Conservation (phyloP, 2,329 filamentous ascomycete genomes). For the Parasarocladium wereldwijsianum region DNA sequence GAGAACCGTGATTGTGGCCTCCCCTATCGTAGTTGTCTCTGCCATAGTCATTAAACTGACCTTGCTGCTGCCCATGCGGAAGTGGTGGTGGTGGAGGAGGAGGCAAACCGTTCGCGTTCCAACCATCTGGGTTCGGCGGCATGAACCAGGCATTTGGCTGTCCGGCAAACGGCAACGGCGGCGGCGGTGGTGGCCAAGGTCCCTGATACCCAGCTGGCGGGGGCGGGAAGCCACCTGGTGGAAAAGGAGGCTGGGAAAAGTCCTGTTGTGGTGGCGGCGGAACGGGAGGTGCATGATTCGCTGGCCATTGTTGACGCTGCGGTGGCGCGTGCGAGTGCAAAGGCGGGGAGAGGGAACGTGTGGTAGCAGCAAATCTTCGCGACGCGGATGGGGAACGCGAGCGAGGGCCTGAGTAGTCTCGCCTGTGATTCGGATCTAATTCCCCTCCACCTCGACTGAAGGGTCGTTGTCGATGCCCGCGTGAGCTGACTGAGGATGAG, state of each 20-base stretch:
- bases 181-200: conserved; percentile 25
- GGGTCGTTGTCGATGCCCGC: not conserved
- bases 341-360: conserved; percentile 5
- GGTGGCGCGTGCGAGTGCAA: conserved; percentile 2
- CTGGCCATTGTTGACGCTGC: conserved; percentile 1
- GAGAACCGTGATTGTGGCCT: conserved; percentile 14
- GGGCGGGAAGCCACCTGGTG: conserved; percentile 15
- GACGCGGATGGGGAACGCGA: conserved; percentile 7
- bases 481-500: conserved; percentile 10
- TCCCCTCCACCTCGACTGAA: too few species aligned
- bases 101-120: conserved; percentile 5
- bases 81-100: conserved; percentile 10
- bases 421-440: too few species aligned
- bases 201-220: conserved; percentile 24
- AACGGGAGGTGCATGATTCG: conserved; percentile 8
- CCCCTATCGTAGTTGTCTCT: conserved; percentile 6
- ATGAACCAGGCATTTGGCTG: conserved; percentile 5
- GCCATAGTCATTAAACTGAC: too few species aligned
- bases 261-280: conserved; percentile 13
- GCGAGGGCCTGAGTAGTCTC: conserved; percentile 7
- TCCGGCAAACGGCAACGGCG: conserved; percentile 12
- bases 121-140: conserved; percentile 6
- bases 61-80: conserved; percentile 4
- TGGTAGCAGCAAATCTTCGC: conserved; percentile 7
- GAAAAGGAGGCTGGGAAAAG: conserved; percentile 9